Evolutionary conservation across 2,329 filamentous ascomycete genomes (phyloP), one percentile per base, ranked within the genome.

Genomic region (Aspergillus neoniger): DNA sequence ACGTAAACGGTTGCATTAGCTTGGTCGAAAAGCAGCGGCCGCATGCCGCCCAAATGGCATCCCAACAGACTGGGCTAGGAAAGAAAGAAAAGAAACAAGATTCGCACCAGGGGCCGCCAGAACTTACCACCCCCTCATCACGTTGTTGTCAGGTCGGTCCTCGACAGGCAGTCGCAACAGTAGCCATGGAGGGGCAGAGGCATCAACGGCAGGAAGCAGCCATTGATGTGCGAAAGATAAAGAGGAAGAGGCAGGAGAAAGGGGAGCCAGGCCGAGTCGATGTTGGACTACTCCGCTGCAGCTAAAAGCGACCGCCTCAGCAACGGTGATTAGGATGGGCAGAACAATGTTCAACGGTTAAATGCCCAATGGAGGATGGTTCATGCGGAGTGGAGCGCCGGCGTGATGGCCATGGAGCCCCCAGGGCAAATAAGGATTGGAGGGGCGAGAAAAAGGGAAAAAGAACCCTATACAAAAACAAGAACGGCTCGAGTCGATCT

Each of bases 81-180:
- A 17, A 53, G 55, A 28, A 53, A 36, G 32, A 36, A 15, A 36
- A 36, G 32, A 36, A 36, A 36, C 32, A 36, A 36, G 32, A 36
- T 36, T 36, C 32, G 32, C 32, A 36, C 32, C 32, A 36, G 32
- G 32, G 36, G 19, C 17, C 12, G 30, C 36, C 44, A 39, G 38
- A 4, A 74, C 73, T 73, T 38, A 75, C 73, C 73, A 75, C 71
- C 73, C 73, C 72, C 73, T 75, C 73, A 74, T 75, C 65, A 75
- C 72, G 72, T 63, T 69, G 62, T 70, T 58, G 58, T 62, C 55
- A 58, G 49, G 59, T 66, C 60, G 52, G 60, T 65, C 61, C 60
- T 66, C 56, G 60, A 58, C 58, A 54, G 58, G 50, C 41, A 51
- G 57, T 61, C 25, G 59, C 41, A 62, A 67, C 44, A 65, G 63